These are phyloP conservation scores for Elsinoe fawcettii DNA, from an alignment of 2,329 filamentous ascomycete species.

Conservation along the genomic window DNA sequence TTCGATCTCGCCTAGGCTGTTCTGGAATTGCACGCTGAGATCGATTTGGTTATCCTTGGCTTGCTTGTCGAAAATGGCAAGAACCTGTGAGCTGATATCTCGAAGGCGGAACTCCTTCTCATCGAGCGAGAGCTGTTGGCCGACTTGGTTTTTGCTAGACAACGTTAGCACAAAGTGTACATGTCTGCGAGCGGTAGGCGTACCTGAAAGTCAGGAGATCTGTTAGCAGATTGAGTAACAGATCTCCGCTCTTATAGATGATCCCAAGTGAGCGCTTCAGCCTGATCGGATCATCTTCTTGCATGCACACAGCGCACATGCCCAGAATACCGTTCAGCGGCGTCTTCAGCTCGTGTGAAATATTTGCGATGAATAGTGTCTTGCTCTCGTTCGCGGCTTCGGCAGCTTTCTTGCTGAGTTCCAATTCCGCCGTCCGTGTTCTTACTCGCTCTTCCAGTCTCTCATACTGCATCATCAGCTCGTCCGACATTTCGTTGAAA, in stretches of 20 bases:
- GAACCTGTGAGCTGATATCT: constrained; percentile 75
- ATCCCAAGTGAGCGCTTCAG: constrained; percentile 79
- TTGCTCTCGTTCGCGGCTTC: constrained; percentile 97
- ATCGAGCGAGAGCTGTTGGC: constrained; percentile 71
- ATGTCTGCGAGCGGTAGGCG: not conserved
- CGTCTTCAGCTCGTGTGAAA: constrained; percentile 80
- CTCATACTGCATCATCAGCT: constrained; percentile 78
- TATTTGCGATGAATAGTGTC: constrained; percentile 94
- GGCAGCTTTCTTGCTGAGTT: constrained; percentile 82
- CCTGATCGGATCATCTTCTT: constrained; percentile 69
- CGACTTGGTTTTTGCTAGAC: constrained; percentile 83
- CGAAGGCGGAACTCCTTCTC: constrained; percentile 76
- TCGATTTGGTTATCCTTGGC: constrained; percentile 70
- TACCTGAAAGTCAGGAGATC: constrained; percentile 70
- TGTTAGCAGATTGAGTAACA: constrained; percentile 77
- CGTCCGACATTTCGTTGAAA: constrained; percentile 92
- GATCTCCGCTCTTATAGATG: constrained; percentile 79
- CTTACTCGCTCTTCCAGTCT: constrained; percentile 76
- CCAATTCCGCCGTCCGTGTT: constrained; percentile 73
- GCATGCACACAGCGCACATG: constrained; percentile 89
- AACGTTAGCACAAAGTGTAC: not conserved
- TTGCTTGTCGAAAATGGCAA: constrained; percentile 85
- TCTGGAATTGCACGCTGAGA: constrained; percentile 64
- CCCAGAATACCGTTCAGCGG: constrained; percentile 92
- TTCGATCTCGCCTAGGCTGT: constrained; percentile 31